Evolutionary conservation across 495 filamentous ascomycete genomes (phyloP).

Genomic region (Xylona heveae): DNA sequence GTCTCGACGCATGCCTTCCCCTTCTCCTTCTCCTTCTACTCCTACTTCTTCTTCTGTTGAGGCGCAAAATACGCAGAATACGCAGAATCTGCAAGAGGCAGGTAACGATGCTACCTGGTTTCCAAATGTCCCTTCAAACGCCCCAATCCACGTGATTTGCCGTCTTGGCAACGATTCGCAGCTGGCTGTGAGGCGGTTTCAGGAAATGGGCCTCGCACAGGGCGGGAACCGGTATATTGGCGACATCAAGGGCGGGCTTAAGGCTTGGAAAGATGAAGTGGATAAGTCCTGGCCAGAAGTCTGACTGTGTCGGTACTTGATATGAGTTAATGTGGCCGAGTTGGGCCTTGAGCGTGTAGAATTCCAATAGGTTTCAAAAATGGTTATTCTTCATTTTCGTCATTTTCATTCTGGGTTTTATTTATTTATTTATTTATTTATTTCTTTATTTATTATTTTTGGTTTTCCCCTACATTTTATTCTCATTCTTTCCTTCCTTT

Average conservation of each 20-base stretch:
- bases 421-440: too few relatives aligned
- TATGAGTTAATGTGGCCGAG: too few relatives aligned
- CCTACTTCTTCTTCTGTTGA: neutral
- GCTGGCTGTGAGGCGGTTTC: constrained; percentile 46
- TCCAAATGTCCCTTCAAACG: constrained; percentile 9
- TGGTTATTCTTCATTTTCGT: too few relatives aligned
- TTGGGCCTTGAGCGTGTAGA: too few relatives aligned
- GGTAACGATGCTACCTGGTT: constrained; percentile 25
- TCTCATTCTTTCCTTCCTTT: too few relatives aligned
- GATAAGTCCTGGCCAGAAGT: constrained; percentile 51
- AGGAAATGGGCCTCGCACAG: constrained; percentile 37
- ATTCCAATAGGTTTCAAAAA: too few relatives aligned
- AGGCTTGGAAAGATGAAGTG: constrained; percentile 63
- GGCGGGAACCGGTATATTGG: constrained; percentile 36
- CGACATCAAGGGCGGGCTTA: constrained; percentile 66
- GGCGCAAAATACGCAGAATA: neutral
- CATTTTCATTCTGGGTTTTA: too few relatives aligned
- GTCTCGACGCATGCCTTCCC: too few relatives aligned
- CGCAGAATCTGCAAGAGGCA: constrained; percentile 4
- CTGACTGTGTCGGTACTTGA: too few relatives aligned
- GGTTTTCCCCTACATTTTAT: too few relatives aligned
- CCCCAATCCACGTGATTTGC: constrained; percentile 58
- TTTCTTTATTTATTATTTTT: too few relatives aligned
- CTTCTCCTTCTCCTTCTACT: too few relatives aligned
- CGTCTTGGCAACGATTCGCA: constrained; percentile 82